Evolutionary conservation across 192 early-diverging fungal genomes (phyloP).

Genomic region (Spizellomyces sp.): DNA sequence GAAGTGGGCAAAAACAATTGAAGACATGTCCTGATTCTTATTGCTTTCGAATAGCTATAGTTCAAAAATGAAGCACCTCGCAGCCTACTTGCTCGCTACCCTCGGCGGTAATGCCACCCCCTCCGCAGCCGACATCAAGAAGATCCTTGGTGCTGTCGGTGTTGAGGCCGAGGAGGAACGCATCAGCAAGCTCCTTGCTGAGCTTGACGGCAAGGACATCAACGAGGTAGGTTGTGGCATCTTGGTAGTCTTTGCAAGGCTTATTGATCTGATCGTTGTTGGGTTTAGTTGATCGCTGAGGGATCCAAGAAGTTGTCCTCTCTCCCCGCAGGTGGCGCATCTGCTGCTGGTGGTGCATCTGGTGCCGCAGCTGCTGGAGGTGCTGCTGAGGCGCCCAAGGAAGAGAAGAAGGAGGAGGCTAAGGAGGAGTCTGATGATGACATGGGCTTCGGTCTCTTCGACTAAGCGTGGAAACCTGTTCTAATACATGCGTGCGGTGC

Average conservation of each 20-base stretch:
- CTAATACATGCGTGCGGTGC: constrained; percentile 8
- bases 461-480: constrained; percentile 62
- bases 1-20: neutral
- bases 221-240: constrained; percentile 60
- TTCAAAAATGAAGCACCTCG: constrained; percentile 90
- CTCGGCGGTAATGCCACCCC: constrained; percentile 85
- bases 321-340: constrained; percentile 91
- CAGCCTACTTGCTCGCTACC: constrained; percentile 94
- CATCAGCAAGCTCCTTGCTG: constrained; percentile 74
- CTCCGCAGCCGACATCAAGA: constrained; percentile 74
- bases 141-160: constrained; percentile 87
- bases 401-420: constrained; percentile 86
- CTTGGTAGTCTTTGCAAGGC: neutral
- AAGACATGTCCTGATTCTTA: too few species aligned
- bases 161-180: constrained; percentile 86
- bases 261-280: constrained; percentile 1
- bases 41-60: too few species aligned
- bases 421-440: constrained; percentile 89
- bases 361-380: constrained; percentile 67
- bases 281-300: constrained; percentile 82
- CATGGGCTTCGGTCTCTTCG: constrained; percentile 97
- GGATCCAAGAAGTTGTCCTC: constrained; percentile 91
- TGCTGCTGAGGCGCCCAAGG: constrained; percentile 61
- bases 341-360: constrained; percentile 66
- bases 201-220: constrained; percentile 88